Base-by-base conservation (phyloP, 1,139 yeast species). In the Saccharomyces hybrid region DNA sequence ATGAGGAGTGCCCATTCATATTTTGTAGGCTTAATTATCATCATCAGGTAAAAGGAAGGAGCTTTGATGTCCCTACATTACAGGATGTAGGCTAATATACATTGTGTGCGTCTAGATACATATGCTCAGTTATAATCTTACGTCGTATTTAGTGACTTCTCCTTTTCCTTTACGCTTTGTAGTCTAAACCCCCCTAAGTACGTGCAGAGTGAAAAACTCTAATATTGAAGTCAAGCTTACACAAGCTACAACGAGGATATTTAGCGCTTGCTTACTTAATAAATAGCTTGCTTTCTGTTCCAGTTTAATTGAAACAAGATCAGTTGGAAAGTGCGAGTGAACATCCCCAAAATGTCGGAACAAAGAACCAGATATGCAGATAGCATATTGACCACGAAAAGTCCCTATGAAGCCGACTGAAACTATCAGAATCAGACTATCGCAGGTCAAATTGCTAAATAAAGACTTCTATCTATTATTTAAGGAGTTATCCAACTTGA, bases 381-480 rank as follows among this genome's bases (percentile, higher is more conserved):
- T 48, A 69, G 76, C 16, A 72, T 78, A 51, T 64, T 78, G 57
- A 75, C 76, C 44, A 69, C 74, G 6, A 77, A 76, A 59, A 62
- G 70, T 26, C 80, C 81, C 19, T 64, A 69, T 29, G 80, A 78
- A 55, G 76, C 80, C 80, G 14, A 71, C 78, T 59, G 80, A 77
- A 61, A 71, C 74, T 24, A 68, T 77, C 14, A 68, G 75, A 49
- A 68, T 77, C 51, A 71, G 81, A 57, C 69, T 74, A 28, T 67
- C 74, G 28, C 79, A 77, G 59, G 73, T 76, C 44, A 76, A 75
- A 58, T 61, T 72, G 44, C 68, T 77, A 47, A 78, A 78, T 57
- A 73, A 73, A 56, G 77, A 79, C 57, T 73, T 83, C 62, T 77
- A 83, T 34, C 71, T 71, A 27, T 80, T 84, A 76, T 79, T 83